phyloP scores from a whole-genome alignment of 108 stramenopile genomes.

The Cyclotella cryptica region DNA sequence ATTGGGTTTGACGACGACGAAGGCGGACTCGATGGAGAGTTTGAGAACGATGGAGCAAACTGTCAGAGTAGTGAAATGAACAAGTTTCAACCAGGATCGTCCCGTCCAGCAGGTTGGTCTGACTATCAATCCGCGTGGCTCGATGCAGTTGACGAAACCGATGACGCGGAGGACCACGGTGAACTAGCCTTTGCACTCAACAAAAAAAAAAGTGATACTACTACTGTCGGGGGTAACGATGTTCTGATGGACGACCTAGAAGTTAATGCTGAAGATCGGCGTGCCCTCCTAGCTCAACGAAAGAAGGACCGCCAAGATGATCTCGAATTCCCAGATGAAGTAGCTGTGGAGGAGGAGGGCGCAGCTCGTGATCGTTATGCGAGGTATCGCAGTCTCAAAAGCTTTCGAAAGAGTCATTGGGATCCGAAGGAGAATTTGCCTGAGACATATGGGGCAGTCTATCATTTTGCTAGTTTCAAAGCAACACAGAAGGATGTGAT shows the following conservation, averaged over 20 bases:
- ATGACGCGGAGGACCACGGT: slow-evolving; percentile 75
- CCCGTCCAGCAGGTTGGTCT: slow-evolving; percentile 92
- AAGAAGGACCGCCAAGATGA: slow-evolving; percentile 86
- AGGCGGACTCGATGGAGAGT: slow-evolving; percentile 39
- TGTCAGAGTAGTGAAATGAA: slow-evolving; percentile 39
- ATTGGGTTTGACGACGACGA: slow-evolving; percentile 94
- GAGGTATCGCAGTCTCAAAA: slow-evolving; percentile 94
- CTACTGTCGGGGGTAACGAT: slow-evolving; percentile 51
- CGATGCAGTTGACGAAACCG: slow-evolving; percentile 81
- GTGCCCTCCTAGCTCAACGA: slow-evolving; percentile 66
- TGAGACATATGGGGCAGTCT: slow-evolving; percentile 92
- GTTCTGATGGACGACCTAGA: slow-evolving; percentile 81
- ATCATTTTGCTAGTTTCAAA: slow-evolving; percentile 90
- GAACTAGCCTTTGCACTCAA: slow-evolving; percentile 86
- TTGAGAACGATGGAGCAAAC: slow-evolving; percentile 56
- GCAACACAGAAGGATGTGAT: slow-evolving; percentile 84
- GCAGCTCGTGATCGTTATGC: slow-evolving; percentile 94
- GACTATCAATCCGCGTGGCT: slow-evolving; percentile 98
- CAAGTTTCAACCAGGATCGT: slow-evolving; percentile 52
- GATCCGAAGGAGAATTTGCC: slow-evolving; percentile 98
- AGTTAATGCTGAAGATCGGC: slow-evolving; percentile 72
- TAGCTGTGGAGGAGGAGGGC: slow-evolving; percentile 90
- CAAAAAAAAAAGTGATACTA: slow-evolving; percentile 60
- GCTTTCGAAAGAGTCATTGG: slow-evolving; percentile 95
- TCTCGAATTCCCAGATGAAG: slow-evolving; percentile 97